Percentiles rank a stretch among this genome's conserved stretches.
Evolutionary conservation across 2,329 filamentous ascomycete genomes (phyloP).

Genomic region (Talaromyces sp.): DNA sequence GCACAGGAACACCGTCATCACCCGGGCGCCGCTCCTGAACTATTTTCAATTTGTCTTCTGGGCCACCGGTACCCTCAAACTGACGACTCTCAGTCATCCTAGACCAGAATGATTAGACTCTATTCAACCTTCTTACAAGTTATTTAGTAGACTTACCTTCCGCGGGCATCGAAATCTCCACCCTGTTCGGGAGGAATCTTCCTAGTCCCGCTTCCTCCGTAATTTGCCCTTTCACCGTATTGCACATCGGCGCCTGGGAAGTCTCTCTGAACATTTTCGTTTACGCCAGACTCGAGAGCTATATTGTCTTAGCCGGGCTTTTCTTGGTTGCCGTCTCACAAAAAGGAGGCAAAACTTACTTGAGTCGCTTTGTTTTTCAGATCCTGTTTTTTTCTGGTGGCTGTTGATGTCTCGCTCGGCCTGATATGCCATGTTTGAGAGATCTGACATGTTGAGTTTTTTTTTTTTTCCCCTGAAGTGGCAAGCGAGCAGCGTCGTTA

Average conservation of each 20-base stretch:
- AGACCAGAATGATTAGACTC: background rate
- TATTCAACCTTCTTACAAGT: background rate
- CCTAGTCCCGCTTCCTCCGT: conserved; percentile 34
- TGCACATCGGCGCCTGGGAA: conserved; percentile 34
- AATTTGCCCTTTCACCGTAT: conserved; percentile 30
- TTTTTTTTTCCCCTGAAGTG: background rate
- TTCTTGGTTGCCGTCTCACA: background rate
- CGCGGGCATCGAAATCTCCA: conserved; percentile 33
- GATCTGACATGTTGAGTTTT: conserved; percentile 3
- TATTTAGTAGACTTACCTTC: conserved; percentile 26
- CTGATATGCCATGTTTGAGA: conserved; percentile 19
- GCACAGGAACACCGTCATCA: conserved; percentile 13
- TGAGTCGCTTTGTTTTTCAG: conserved; percentile 35
- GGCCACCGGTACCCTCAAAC: conserved; percentile 32
- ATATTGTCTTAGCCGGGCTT: background rate
- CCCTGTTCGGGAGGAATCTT: conserved; percentile 40
- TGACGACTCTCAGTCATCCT: conserved; percentile 33
- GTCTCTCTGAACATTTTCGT: conserved; percentile 33
- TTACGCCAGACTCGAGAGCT: conserved; percentile 40
- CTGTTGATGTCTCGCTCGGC: conserved; percentile 39
- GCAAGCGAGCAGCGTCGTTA: background rate
- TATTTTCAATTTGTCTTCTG: conserved; percentile 29
- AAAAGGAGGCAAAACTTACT: conserved; percentile 21
- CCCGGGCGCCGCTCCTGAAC: conserved; percentile 16
- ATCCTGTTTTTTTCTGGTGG: conserved; percentile 36